A percentile compares a stretch with the other conserved stretches of the same genome.
phyloP scores from a whole-genome alignment of 768 basidiomycete species.

The Lentinula detonsa region DNA sequence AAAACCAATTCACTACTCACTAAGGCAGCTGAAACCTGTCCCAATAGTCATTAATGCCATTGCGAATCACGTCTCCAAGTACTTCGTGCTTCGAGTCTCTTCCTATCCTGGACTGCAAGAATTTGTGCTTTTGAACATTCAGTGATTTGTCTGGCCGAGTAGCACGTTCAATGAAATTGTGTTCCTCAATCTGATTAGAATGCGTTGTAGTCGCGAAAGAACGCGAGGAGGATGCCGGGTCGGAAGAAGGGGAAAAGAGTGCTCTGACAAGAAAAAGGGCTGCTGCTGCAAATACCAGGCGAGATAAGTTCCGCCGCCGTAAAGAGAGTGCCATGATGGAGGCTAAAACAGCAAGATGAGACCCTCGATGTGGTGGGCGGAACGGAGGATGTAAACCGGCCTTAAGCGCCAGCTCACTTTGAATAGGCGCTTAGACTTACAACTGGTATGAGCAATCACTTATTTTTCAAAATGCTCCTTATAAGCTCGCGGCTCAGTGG shows the following conservation, averaged over 20 bases:
- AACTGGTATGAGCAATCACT: no score
- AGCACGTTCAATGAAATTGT: conserved; percentile 51
- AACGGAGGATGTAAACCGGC: background rate
- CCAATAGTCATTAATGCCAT: conserved; percentile 89
- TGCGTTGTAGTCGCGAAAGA: conserved; percentile 14
- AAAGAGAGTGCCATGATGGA: conserved; percentile 32
- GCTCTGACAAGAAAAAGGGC: conserved; percentile 28
- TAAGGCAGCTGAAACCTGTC: conserved; percentile 87
- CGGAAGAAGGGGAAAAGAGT: conserved; percentile 21
- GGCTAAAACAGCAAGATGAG: background rate
- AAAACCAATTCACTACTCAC: conserved; percentile 37
- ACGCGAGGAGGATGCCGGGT: conserved; percentile 18
- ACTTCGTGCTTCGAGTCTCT: conserved; percentile 84
- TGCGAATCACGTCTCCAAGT: conserved; percentile 64
- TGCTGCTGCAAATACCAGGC: conserved; percentile 29
- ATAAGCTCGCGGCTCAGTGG: no score
- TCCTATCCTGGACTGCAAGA: conserved; percentile 84
- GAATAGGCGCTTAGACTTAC: background rate
- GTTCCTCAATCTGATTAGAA: conserved; percentile 37
- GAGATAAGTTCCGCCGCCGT: conserved; percentile 45
- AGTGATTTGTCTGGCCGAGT: conserved; percentile 66
- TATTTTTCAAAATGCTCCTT: no score
- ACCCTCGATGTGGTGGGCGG: background rate
- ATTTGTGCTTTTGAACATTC: conserved; percentile 84
- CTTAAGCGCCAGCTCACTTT: background rate